Base-by-base conservation (phyloP, 164 flowering plant species). In the Stephania yunnanensis region DNA sequence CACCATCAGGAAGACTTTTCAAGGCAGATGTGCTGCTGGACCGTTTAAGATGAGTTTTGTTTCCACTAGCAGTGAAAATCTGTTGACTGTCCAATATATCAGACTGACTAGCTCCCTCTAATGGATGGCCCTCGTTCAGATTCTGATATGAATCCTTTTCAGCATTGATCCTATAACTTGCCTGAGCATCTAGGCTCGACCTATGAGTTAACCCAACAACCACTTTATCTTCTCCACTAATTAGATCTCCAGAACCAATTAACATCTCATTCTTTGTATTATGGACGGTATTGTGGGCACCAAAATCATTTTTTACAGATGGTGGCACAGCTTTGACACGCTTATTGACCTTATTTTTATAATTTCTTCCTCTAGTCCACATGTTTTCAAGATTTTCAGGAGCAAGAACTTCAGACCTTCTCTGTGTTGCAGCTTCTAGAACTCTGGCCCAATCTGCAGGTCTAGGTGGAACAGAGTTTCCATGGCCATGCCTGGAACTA, bases 331-430 rank as follows among this genome's bases (percentile, higher is more conserved):
- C 55, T 67, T 76, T 81, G 66, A 78, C 75, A 70, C 20, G 80
- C 66, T 90, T 89, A 48, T 79, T 82, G 74, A 77, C 83, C 83
- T 89, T 94, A 71, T 75, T 80, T 77, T 86, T 90, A 64, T 96
- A 94, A 74, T 94, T 85, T 80, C 98, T 88, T 80, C 99, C 99
- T 79, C 78, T 94, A 44, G 97, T 75, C 99, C 99, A 96, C 90
- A 94, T 84, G 83, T 94, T 94, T 69, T 96, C 99, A 78, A 96
- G 97, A 89, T 96, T 94, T 83, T 96, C 99, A 83, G 99, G 99
- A 80, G 87, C 83, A 80, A 96, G 97, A 82, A 94, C 93, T 84
- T 94, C 97, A 70, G 94, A 87, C 86, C 99, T 89, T 85, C 97
- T 91, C 86, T 92, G 94, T 70, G 89, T 88, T 63, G 92, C 98